Evolutionary conservation across 1,284 basidiomycete species (phyloP), one percentile per base, ranked within the genome.

Genomic region (Sporisorium reilianum): DNA sequence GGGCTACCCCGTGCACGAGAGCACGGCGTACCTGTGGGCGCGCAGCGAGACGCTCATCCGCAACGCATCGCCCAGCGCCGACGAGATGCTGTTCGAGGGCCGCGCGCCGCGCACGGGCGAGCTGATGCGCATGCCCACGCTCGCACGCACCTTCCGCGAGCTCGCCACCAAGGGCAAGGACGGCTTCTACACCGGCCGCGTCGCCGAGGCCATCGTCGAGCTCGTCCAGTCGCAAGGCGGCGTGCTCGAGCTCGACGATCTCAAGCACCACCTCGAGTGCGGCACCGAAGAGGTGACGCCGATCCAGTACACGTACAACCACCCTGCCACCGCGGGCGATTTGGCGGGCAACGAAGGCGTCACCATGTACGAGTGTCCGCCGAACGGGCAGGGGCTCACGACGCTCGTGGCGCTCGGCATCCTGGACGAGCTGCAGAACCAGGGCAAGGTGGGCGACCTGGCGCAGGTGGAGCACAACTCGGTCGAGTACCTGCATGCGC

Each of bases 301-400:
- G 1, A 95, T 97, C 86, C 90, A 89, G 60, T 96, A 96, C 85
- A 93, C 91, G 0, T 97, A 95, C 85, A 90, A 78, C 54, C 69
- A 69, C 52, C 71, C 76, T 16, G 74, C 66, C 14, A 18, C 52
- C 25, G 57, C 64, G 7, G 68, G 61, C 22, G 74, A 72, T 51
- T 42, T 67, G 46, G 2, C 32, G 6, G 63, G 60, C 34, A 69
- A 91, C 93, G 87, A 92, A 71, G 80, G 88, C 62, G 73, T 80
- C 28, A 75, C 59, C 20, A 49, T 69, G 42, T 52, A 80, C 64
- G 80, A 94, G 90, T 96, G 94, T 79, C 94, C 94, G 7, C 94
- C 94, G 0, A 97, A 96, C 83, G 94, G 95, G 16, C 95, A 97
- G 89, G 95, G 93, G 85, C 89, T 98, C n/a, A 94, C 94, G 1